Conservation (phyloP, 208 protist genomes). For the Tritrichomonas foetus region DNA sequence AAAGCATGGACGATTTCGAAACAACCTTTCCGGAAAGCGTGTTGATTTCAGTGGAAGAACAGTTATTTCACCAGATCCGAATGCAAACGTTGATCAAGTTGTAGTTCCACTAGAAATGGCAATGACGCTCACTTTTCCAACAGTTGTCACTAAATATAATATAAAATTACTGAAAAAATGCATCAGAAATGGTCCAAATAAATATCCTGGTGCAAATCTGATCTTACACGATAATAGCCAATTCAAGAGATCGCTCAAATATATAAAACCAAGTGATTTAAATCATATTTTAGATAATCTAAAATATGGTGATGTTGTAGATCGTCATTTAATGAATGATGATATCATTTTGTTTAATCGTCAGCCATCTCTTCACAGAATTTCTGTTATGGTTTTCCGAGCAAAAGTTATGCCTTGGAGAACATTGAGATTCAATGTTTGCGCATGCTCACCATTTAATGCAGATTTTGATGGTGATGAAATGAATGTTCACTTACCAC, state of each 20-base stretch:
- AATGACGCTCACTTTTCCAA: slow-evolving; percentile 86
- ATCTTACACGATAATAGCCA: slow-evolving; percentile 56
- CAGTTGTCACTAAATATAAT: slow-evolving; percentile 85
- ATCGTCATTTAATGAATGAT: slow-evolving; percentile 95
- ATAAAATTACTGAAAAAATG: slow-evolving; percentile 73
- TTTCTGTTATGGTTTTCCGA: slow-evolving; percentile 96
- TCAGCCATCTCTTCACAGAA: slow-evolving; percentile 95
- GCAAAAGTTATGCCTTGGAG: slow-evolving; percentile 70
- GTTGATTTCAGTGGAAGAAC: slow-evolving; percentile 98
- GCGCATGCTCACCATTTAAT: slow-evolving; percentile 94
- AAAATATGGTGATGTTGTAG: slow-evolving; percentile 51
- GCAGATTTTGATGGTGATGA: slow-evolving; percentile 99
- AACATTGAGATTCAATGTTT: slow-evolving; percentile 98
- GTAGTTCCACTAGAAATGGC: slow-evolving; percentile 90
- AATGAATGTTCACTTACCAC: slow-evolving; percentile 99
- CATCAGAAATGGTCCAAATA: slow-evolving; percentile 85
- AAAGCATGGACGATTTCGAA: slow-evolving; percentile 93
- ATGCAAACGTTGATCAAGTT: slow-evolving; percentile 81
- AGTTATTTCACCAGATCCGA: slow-evolving; percentile 98
- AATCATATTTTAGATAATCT: neutral
- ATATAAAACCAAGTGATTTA: neutral
- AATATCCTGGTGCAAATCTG: slow-evolving; percentile 88
- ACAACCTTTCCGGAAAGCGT: slow-evolving; percentile 97
- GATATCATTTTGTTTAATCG: slow-evolving; percentile 98
- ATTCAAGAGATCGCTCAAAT: slow-evolving; percentile 36